These are phyloP conservation scores for Fusarium sp. DNA, from an alignment of 2,329 filamentous ascomycete genomes.

Conservation along the genomic window DNA sequence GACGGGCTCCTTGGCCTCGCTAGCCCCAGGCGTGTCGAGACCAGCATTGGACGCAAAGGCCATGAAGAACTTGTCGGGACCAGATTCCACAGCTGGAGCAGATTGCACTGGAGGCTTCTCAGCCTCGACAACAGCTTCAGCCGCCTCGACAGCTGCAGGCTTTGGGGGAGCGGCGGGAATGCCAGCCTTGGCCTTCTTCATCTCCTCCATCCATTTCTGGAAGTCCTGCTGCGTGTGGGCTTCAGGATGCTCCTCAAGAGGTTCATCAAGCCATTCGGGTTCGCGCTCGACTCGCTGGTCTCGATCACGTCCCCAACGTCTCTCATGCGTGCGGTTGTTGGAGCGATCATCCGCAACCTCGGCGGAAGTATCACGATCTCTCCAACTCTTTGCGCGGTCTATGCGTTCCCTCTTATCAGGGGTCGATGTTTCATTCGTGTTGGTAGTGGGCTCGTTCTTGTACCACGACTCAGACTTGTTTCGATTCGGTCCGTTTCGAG, in stretches of 20 bases:
- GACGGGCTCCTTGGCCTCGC: conserved; percentile 57
- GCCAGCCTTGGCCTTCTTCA: conserved; percentile 75
- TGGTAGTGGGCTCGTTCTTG: conserved; percentile 63
- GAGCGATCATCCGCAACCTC: conserved; percentile 68
- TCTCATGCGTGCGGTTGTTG: conserved; percentile 58
- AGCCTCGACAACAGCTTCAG: conserved; percentile 54
- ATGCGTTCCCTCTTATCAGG: conserved; percentile 64
- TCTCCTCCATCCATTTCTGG: conserved; percentile 91
- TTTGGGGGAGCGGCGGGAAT: conserved; percentile 52
- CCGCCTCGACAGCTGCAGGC: conserved; percentile 46
- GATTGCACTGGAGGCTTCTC: conserved; percentile 69
- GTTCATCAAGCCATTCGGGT: conserved; percentile 90
- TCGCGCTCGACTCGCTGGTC: conserved; percentile 78
- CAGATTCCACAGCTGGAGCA: conserved; percentile 72
- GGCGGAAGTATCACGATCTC: conserved; percentile 62
- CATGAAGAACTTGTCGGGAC: conserved; percentile 83
- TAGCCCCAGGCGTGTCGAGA: conserved; percentile 64
- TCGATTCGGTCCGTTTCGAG: conserved; percentile 74
- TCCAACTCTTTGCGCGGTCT: conserved; percentile 71
- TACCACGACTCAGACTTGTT: conserved; percentile 82
- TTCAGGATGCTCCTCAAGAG: conserved; percentile 75
- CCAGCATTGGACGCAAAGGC: conserved; percentile 58
- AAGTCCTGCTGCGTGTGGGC: conserved; percentile 90
- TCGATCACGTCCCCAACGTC: conserved; percentile 68
- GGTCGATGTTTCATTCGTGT: conserved; percentile 47